A percentile compares a stretch with the other conserved stretches of the same genome.
Conservation (phyloP, 192 early-diverging fungal genomes). For the Ambispora gerdemannii region DNA sequence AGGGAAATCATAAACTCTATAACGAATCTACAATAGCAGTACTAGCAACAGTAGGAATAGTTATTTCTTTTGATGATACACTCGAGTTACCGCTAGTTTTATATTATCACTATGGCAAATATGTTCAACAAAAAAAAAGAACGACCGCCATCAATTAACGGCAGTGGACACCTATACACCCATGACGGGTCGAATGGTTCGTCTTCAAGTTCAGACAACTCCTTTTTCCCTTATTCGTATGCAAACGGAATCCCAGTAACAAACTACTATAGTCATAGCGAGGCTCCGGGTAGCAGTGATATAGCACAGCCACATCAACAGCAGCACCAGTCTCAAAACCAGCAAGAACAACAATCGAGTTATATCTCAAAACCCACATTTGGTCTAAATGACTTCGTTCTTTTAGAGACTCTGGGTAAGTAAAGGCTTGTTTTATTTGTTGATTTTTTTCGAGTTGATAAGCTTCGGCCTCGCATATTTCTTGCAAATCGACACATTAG, state of each 20-base stretch:
- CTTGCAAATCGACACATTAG: not conserved
- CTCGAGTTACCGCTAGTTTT: no score
- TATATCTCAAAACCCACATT: slow-evolving; percentile 44
- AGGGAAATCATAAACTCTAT: no score
- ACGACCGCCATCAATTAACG: not conserved
- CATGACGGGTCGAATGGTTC: not conserved
- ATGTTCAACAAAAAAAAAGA: not conserved
- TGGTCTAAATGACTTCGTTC: slow-evolving; percentile 42
- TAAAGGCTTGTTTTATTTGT: no score
- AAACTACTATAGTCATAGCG: not conserved
- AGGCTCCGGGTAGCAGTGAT: not conserved
- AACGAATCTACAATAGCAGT: no score
- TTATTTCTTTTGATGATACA: no score
- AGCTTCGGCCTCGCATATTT: not conserved
- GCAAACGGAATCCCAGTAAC: not conserved
- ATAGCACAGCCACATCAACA: not conserved
- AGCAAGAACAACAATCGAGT: slow-evolving; percentile 3
- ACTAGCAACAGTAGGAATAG: no score
- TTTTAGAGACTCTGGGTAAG: slow-evolving; percentile 46
- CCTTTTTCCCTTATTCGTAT: not conserved
- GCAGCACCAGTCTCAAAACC: not conserved
- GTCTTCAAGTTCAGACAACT: not conserved
- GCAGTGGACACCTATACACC: not conserved
- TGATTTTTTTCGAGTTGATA: no score
- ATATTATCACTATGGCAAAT: no score